phyloP scores from a whole-genome alignment of 768 basidiomycete genomes.

The Myochromella boudieri region DNA sequence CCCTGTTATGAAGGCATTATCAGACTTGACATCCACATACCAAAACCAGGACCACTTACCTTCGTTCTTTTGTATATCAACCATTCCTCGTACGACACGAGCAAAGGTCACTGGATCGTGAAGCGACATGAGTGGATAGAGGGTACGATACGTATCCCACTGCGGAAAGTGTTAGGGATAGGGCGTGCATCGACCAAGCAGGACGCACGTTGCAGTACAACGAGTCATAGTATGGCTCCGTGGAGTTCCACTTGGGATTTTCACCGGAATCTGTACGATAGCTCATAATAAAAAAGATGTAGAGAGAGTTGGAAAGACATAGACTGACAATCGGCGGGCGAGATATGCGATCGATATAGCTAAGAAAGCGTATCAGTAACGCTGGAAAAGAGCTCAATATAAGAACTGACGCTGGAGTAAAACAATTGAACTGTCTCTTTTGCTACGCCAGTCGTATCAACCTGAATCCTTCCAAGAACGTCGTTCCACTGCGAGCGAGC shows the following conservation, averaged over 20 bases:
- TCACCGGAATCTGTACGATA: conserved; percentile 57
- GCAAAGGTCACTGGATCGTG: conserved; percentile 63
- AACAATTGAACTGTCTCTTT: conserved; percentile 52
- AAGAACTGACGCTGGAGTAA: conserved; percentile 52
- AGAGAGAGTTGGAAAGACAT: background rate
- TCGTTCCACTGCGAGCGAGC: conserved; percentile 57
- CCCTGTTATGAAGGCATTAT: conserved; percentile 31
- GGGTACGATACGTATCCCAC: conserved; percentile 68
- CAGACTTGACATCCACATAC: background rate
- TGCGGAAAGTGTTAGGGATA: conserved; percentile 19
- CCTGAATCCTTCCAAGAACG: conserved; percentile 51
- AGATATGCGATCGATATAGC: conserved; percentile 62
- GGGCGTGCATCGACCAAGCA: background rate
- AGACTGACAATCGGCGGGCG: conserved; percentile 60
- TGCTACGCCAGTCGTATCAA: conserved; percentile 47
- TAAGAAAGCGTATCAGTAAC: conserved; percentile 14
- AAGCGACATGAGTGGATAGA: conserved; percentile 62
- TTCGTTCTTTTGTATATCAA: conserved; percentile 67
- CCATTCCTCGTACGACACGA: conserved; percentile 61
- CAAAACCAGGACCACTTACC: conserved; percentile 30
- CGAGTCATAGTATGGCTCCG: conserved; percentile 66
- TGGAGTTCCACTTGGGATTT: conserved; percentile 63
- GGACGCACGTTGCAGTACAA: conserved; percentile 64
- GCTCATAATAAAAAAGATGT: background rate
- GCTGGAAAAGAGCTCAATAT: background rate